Conservation (phyloP, 169 alveolate species). For the Besnoitia besnoiti region DNA sequence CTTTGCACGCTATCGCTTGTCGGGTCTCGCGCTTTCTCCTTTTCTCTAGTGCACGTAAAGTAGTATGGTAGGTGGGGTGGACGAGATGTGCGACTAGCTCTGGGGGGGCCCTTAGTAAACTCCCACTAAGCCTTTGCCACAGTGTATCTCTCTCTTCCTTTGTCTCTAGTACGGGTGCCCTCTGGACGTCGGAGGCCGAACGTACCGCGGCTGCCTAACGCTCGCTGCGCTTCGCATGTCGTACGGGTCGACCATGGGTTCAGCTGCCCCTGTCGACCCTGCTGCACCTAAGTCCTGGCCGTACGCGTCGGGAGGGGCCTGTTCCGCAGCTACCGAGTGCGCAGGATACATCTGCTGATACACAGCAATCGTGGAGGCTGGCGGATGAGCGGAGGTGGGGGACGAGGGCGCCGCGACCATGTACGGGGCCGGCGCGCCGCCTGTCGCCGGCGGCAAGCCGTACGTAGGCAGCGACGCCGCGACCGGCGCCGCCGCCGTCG, state of each 20-base stretch:
- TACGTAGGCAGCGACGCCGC: conserved; percentile 4
- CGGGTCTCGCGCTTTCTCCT: too few relatives aligned
- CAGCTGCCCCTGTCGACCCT: neutral
- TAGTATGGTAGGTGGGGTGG: too few relatives aligned
- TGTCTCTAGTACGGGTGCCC: conserved; percentile 18
- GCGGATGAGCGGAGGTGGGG: neutral
- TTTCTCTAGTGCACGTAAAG: too few relatives aligned
- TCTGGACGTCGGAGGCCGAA: neutral
- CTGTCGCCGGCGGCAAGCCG: neutral
- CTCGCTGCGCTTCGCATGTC: neutral
- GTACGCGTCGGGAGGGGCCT: neutral
- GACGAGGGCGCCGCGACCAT: neutral
- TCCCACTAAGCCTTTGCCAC: neutral
- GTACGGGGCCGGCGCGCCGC: neutral
- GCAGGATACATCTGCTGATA: conserved; percentile 23
- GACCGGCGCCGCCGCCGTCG: neutral
- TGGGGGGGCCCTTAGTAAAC: neutral
- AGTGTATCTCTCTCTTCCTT: neutral
- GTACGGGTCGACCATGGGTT: neutral
- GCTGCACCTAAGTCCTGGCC: neutral
- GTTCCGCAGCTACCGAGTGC: neutral
- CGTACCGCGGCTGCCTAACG: neutral
- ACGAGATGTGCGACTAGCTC: too few relatives aligned
- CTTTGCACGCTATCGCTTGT: too few relatives aligned
- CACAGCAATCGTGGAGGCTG: neutral